A percentile compares a stretch with the other conserved stretches of the same genome.
phyloP scores from a whole-genome alignment of 1,284 basidiomycete species.

The Singerocomus rubriflavus region DNA sequence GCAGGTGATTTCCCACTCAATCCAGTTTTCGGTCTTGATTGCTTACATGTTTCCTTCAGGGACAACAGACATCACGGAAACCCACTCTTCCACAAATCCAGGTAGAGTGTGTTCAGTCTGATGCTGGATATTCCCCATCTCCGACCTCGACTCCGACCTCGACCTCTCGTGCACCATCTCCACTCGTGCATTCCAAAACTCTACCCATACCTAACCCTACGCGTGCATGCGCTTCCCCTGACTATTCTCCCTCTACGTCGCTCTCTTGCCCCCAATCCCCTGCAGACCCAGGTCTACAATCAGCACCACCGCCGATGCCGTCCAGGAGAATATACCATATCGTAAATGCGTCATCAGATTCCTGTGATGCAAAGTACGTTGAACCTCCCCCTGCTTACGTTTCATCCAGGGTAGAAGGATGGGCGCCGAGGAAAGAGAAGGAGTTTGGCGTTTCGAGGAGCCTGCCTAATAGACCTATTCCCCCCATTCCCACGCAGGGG shows the following conservation, averaged over 20 bases:
- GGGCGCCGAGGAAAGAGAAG: conserved; percentile 22
- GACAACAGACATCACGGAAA: conserved; percentile 17
- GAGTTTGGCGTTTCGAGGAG: background rate
- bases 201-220: conserved; percentile 19
- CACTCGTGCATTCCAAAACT: conserved; percentile 27
- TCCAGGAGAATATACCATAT: conserved; percentile 38
- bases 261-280: conserved; percentile 6
- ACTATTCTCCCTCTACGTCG: conserved; percentile 13
- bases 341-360: conserved; percentile 36
- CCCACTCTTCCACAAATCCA: conserved; percentile 27
- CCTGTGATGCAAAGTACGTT: conserved; percentile 18
- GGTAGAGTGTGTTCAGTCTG: conserved; percentile 21
- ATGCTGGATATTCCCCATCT: conserved; percentile 12
- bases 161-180: conserved; percentile 18
- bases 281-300: conserved; percentile 5
- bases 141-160: conserved; percentile 1
- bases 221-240: conserved; percentile 18
- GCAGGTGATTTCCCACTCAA: conserved; percentile 14
- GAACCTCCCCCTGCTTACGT: conserved; percentile 46
- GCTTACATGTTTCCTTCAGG: conserved; percentile 5
- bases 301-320: conserved; percentile 31
- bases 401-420: conserved; percentile 18
- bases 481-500: conserved; percentile 13
- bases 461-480: conserved; percentile 19
- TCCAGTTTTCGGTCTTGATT: no score